These are phyloP conservation scores for Capsicum rhomboideum DNA, from an alignment of 257 asterid genomes.

Conservation along the genomic window DNA sequence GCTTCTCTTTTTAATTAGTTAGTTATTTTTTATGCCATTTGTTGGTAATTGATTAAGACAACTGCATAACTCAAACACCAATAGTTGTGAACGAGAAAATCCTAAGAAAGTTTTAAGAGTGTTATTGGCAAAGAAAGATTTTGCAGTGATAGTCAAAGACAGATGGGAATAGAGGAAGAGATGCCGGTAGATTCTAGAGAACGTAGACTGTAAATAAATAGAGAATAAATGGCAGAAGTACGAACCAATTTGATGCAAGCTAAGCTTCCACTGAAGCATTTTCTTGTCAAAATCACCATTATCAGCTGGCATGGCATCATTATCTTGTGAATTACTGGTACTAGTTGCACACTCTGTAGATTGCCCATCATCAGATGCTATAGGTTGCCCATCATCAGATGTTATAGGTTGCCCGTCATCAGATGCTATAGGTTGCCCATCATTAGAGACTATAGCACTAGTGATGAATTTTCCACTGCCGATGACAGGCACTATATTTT, in stretches of 20 bases:
- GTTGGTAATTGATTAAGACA: background rate
- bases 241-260: slow-evolving; percentile 83
- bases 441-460: slow-evolving; percentile 50
- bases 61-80: background rate
- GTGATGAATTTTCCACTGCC: slow-evolving; percentile 83
- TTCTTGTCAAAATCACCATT: slow-evolving; percentile 36
- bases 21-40: background rate
- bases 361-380: slow-evolving; percentile 7
- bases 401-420: slow-evolving; percentile 35
- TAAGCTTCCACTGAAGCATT: slow-evolving; percentile 65
- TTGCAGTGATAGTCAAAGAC: background rate
- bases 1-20: background rate
- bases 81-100: background rate
- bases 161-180: background rate
- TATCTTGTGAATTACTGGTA: slow-evolving; percentile 6
- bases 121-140: background rate
- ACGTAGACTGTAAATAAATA: background rate
- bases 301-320: slow-evolving; percentile 12
- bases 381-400: slow-evolving; percentile 18
- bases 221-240: slow-evolving; percentile 11
- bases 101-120: background rate
- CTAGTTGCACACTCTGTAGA: background rate
- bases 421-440: slow-evolving; percentile 19
- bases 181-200: background rate
- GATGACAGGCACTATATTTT: slow-evolving; percentile 54